Evolutionary conservation across 192 early-diverging fungal genomes (phyloP).

Genomic region (Coemansia sp.): DNA sequence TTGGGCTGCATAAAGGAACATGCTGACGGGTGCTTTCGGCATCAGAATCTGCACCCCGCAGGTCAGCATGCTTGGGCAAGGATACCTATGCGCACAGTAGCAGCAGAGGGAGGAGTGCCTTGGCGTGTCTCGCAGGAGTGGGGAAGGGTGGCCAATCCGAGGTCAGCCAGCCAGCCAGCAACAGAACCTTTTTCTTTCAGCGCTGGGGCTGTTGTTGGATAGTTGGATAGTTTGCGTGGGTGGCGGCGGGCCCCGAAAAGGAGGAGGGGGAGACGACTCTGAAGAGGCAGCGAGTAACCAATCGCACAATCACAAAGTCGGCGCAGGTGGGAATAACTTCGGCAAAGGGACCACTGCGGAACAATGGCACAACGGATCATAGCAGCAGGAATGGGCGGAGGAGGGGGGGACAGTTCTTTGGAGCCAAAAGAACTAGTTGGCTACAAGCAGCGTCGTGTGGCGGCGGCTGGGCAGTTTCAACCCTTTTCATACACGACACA

Average conservation of each 20-base stretch:
- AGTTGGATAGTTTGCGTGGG: not conserved
- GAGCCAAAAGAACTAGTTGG: not conserved
- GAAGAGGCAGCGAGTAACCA: not conserved
- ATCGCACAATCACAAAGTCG: not conserved
- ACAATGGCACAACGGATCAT: conserved; percentile 4
- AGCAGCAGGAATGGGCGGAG: conserved; percentile 2
- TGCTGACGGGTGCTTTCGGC: not conserved
- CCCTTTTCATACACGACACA: conserved; percentile 10
- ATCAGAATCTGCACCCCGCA: not conserved
- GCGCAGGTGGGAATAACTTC: not conserved
- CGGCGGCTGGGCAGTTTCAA: conserved; percentile 36
- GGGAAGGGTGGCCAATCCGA: not conserved
- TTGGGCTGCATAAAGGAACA: conserved; percentile 5
- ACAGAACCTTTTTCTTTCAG: not conserved
- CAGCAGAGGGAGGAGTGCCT: not conserved
- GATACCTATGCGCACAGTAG: not conserved
- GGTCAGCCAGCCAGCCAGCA: not conserved
- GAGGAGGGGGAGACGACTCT: not conserved
- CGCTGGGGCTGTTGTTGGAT: not conserved
- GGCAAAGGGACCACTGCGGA: not conserved
- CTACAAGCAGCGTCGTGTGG: conserved; percentile 9
- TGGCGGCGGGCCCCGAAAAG: not conserved
- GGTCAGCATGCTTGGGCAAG: not conserved
- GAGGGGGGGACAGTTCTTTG: not conserved
- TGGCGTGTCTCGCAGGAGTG: not conserved